phyloP scores from a whole-genome alignment of 2,329 filamentous ascomycete genomes.

The Pseudonectria foliicola region DNA sequence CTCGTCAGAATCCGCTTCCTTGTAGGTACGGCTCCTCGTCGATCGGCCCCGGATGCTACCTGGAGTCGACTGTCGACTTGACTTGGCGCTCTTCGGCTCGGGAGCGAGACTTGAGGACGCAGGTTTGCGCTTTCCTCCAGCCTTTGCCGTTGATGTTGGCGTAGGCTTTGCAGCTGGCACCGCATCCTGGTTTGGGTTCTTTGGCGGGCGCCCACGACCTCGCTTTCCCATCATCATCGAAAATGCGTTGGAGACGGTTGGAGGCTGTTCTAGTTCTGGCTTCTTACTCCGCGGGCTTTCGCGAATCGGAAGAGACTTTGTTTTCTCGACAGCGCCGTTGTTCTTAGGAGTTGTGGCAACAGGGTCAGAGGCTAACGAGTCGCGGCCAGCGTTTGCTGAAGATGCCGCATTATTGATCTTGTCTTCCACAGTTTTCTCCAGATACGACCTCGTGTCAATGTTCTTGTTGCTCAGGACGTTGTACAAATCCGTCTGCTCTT shows the following conservation, averaged over 20 bases:
- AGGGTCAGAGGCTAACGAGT: constrained; percentile 34
- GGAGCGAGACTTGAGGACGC: constrained; percentile 27
- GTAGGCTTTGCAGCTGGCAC: constrained; percentile 2
- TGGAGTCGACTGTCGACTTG: constrained; percentile 70
- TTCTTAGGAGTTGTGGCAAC: constrained; percentile 11
- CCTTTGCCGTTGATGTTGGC: constrained; percentile 11
- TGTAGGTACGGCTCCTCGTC: constrained; percentile 42
- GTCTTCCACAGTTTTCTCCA: constrained; percentile 73
- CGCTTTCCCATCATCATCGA: constrained; percentile 45
- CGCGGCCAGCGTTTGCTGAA: constrained; percentile 25
- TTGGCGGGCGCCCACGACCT: constrained; percentile 15
- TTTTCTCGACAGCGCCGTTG: constrained; percentile 9
- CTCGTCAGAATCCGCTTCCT: constrained; percentile 52
- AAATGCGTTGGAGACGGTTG: constrained; percentile 39
- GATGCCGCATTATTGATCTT: constrained; percentile 38
- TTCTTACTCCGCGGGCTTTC: constrained; percentile 29
- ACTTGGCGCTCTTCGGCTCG: constrained; percentile 62
- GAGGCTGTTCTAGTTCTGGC: constrained; percentile 11
- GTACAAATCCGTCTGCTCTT: constrained; percentile 87
- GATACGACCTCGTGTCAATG: constrained; percentile 60
- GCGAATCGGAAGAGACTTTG: constrained; percentile 27
- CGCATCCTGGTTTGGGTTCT: constrained; percentile 17
- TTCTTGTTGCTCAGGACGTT: constrained; percentile 53
- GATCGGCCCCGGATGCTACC: constrained; percentile 45
- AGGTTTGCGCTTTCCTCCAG: constrained; percentile 26